phyloP scores from a whole-genome alignment of 495 filamentous ascomycete species.

The Trypethelium eluteriae region DNA sequence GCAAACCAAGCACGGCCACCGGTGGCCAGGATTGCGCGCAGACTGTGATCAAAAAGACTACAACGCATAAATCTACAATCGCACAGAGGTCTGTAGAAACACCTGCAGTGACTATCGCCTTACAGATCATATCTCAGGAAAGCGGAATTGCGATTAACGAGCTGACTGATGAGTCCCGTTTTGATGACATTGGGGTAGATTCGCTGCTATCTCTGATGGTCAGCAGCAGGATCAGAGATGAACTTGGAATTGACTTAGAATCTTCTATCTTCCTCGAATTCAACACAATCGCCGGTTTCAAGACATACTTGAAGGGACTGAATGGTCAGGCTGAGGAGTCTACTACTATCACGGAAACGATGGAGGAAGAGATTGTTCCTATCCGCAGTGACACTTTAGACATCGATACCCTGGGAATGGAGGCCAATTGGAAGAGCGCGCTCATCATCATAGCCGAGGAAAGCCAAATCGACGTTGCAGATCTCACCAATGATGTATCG shows the following conservation, averaged over 20 bases:
- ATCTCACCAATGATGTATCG: slow-evolving; percentile 33
- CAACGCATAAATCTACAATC: slow-evolving; percentile 7
- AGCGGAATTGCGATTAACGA: slow-evolving; percentile 39
- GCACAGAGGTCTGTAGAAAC: background rate
- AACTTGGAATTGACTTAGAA: slow-evolving; percentile 34
- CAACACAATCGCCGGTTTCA: slow-evolving; percentile 39
- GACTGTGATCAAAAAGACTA: slow-evolving; percentile 10
- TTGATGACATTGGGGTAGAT: slow-evolving; percentile 42
- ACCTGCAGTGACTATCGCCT: slow-evolving; percentile 25
- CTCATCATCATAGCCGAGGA: slow-evolving; percentile 41
- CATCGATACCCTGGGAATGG: background rate
- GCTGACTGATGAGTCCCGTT: slow-evolving; percentile 32
- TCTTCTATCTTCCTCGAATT: slow-evolving; percentile 34
- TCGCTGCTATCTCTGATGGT: slow-evolving; percentile 46
- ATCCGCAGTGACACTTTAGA: background rate
- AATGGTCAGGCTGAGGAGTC: background rate
- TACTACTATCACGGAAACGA: background rate
- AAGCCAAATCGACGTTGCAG: slow-evolving; percentile 37
- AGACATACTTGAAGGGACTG: slow-evolving; percentile 11
- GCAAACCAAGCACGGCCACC: background rate
- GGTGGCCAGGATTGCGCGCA: background rate
- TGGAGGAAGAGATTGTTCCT: slow-evolving; percentile 3
- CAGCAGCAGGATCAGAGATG: slow-evolving; percentile 40
- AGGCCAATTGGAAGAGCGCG: slow-evolving; percentile 16
- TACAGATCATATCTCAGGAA: slow-evolving; percentile 42